Evolutionary conservation across 176 grass and related monocot genomes (phyloP).

Genomic region (Cocos nucifera): DNA sequence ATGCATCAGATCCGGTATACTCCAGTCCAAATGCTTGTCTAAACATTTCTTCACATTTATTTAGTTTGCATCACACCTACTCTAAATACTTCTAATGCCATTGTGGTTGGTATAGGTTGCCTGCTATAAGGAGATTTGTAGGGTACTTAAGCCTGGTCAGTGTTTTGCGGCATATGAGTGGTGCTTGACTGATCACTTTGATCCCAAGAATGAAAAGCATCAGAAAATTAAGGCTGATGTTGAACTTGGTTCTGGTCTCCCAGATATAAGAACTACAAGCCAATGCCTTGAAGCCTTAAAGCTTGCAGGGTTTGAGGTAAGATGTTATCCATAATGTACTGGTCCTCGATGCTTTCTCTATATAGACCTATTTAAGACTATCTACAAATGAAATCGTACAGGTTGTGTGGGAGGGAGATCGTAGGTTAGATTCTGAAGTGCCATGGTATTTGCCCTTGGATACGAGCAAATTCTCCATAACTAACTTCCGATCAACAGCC

Average conservation of each 20-base stretch:
- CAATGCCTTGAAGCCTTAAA: conserved; percentile 1
- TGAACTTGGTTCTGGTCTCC: background rate
- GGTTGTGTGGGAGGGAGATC: background rate
- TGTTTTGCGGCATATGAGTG: background rate
- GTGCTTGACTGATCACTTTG: background rate
- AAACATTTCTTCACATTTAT: too few relatives aligned
- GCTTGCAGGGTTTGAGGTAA: conserved; percentile 4
- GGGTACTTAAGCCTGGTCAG: background rate
- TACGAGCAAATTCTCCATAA: background rate
- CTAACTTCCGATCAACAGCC: background rate
- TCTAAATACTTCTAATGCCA: background rate
- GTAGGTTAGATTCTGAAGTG: background rate
- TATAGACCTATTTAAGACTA: background rate
- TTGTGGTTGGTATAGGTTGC: background rate
- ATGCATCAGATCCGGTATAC: too few relatives aligned
- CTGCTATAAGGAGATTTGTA: background rate
- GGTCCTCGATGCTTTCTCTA: background rate
- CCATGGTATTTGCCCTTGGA: background rate
- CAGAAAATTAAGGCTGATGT: background rate
- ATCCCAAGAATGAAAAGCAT: background rate
- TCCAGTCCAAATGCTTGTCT: too few relatives aligned
- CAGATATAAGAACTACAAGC: background rate
- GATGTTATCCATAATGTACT: background rate
- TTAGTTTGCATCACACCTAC: background rate
- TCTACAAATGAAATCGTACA: background rate